Evolutionary conservation across 805 yeast species (phyloP).

Genomic region (Ogataea trehaloabstinens): DNA sequence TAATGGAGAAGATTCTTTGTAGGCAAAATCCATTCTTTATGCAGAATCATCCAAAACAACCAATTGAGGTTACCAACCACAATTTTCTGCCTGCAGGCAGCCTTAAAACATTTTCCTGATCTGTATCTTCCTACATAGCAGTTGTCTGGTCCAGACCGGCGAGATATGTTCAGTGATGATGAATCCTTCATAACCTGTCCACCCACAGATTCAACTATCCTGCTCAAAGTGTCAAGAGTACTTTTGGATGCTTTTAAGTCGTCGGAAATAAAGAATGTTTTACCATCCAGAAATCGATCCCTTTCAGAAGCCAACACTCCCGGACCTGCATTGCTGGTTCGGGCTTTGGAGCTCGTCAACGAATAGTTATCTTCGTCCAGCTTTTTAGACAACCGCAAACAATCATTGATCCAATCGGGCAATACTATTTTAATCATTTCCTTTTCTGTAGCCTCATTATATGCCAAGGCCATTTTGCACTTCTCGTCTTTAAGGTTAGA

Average conservation of each 20-base stretch:
- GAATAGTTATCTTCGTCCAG: conserved; percentile 56
- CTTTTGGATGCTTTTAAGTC: conserved; percentile 57
- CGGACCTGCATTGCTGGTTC: neutral
- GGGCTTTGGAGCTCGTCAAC: neutral
- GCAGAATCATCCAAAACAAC: conserved; percentile 67
- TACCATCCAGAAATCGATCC: conserved; percentile 38
- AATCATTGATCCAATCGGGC: conserved; percentile 80
- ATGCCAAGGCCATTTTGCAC: conserved; percentile 28
- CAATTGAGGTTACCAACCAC: conserved; percentile 69
- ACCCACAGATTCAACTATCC: conserved; percentile 50
- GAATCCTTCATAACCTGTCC: conserved; percentile 41
- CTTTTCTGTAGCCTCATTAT: conserved; percentile 26
- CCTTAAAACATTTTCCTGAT: conserved; percentile 51
- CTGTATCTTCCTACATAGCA: conserved; percentile 64
- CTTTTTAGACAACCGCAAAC: conserved; percentile 50
- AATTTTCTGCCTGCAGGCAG: conserved; percentile 40
- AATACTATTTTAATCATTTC: conserved; percentile 57
- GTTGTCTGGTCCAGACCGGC: conserved; percentile 28
- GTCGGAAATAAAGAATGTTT: conserved; percentile 47
- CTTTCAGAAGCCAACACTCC: neutral
- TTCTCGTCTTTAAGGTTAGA: conserved; percentile 52
- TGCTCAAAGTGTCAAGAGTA: conserved; percentile 37
- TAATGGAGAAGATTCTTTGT: conserved; percentile 54
- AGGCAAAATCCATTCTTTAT: conserved; percentile 57
- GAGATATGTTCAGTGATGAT: conserved; percentile 3